phyloP scores from a whole-genome alignment of 2,329 filamentous ascomycete genomes.

The Talaromyces rugulosus region DNA sequence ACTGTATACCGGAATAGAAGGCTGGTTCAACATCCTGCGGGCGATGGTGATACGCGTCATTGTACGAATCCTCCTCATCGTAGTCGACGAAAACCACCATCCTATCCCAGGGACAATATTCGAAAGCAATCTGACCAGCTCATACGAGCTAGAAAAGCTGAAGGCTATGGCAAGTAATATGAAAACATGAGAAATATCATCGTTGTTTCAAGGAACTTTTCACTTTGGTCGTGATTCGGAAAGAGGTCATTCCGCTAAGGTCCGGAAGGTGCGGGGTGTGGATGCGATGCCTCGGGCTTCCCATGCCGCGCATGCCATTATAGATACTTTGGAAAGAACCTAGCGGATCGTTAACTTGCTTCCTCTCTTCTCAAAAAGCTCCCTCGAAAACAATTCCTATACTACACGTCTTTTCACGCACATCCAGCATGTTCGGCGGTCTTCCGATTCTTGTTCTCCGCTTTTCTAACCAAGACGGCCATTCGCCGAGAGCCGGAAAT shows the following conservation, averaged over 20 bases:
- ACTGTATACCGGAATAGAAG: slow-evolving; percentile 5
- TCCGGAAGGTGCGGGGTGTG: background rate
- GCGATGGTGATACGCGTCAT: slow-evolving; percentile 21
- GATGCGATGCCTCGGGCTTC: slow-evolving; percentile 1
- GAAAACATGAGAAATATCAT: background rate
- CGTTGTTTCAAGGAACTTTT: background rate
- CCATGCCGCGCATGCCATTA: background rate
- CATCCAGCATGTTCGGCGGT: background rate
- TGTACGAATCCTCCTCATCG: slow-evolving; percentile 32
- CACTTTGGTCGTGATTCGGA: background rate
- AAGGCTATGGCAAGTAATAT: background rate
- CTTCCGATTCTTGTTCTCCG: background rate
- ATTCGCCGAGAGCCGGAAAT: background rate
- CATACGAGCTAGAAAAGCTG: slow-evolving; percentile 11
- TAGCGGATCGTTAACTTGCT: background rate
- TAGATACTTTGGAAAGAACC: background rate
- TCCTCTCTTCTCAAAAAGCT: background rate
- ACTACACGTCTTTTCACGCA: background rate
- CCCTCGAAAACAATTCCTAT: background rate
- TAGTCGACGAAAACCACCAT: slow-evolving; percentile 49
- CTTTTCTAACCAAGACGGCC: background rate
- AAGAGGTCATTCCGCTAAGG: background rate
- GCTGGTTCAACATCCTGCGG: slow-evolving; percentile 14
- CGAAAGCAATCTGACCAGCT: slow-evolving; percentile 4
- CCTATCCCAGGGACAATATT: slow-evolving; percentile 21